Percentiles rank a stretch among this genome's conserved stretches.
These are phyloP conservation scores for Rhizopogon sp. DNA, from an alignment of 768 basidiomycete genomes.

Conservation along the genomic window DNA sequence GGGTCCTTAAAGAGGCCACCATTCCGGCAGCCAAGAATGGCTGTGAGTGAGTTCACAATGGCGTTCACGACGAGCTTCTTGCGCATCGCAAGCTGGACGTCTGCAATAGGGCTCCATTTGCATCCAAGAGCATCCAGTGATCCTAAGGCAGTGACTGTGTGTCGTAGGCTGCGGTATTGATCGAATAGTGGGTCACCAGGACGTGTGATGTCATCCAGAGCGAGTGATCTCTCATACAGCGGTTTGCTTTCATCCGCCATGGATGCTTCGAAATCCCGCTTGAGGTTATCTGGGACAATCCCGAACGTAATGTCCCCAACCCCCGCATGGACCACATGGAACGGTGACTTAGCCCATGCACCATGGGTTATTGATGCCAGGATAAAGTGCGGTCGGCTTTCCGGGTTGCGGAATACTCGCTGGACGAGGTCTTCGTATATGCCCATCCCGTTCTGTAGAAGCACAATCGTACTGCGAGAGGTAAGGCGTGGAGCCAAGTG, in stretches of 20 bases:
- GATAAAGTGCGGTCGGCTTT: constrained; percentile 79
- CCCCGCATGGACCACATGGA: constrained; percentile 66
- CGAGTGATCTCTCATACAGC: constrained; percentile 34
- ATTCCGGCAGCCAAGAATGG: constrained; percentile 74
- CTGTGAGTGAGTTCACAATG: constrained; percentile 82
- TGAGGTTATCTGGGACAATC: constrained; percentile 63
- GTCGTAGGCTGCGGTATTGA: constrained; percentile 57
- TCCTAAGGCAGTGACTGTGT: constrained; percentile 62
- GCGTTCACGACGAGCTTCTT: constrained; percentile 80
- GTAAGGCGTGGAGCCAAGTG: constrained; percentile 60
- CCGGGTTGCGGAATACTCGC: constrained; percentile 66
- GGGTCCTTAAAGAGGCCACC: constrained; percentile 57
- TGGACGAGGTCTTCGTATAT: constrained; percentile 73
- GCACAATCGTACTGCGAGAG: constrained; percentile 72
- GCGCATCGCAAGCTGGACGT: constrained; percentile 65
- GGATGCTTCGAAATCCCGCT: constrained; percentile 60
- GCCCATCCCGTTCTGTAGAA: constrained; percentile 96
- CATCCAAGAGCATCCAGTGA: constrained; percentile 52
- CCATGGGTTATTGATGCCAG: constrained; percentile 82
- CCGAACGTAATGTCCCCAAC: constrained; percentile 72
- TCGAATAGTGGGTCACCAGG: constrained; percentile 28
- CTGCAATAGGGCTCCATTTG: constrained; percentile 59
- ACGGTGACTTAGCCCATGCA: constrained; percentile 48
- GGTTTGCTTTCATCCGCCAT: constrained; percentile 31
- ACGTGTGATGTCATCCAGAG: constrained; percentile 48